phyloP scores from a whole-genome alignment of 2,329 filamentous ascomycete genomes.

The Parastagonospora avenae region DNA sequence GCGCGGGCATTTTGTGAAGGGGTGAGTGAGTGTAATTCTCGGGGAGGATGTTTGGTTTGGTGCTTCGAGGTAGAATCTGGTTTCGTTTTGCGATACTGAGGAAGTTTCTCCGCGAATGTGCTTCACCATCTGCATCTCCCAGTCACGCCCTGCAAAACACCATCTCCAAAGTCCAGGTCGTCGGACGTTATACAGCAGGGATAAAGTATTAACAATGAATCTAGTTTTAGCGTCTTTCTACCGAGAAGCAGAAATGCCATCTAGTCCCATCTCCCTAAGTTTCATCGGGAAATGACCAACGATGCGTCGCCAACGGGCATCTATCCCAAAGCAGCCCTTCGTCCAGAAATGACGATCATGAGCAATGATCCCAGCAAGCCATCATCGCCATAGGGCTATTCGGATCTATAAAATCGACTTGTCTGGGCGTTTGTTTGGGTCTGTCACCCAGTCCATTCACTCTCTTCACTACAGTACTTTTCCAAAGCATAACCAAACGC shows the following conservation, averaged over 20 bases:
- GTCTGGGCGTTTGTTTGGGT: not conserved
- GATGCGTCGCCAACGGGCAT: not conserved
- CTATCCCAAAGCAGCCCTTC: not conserved
- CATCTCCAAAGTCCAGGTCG: not conserved
- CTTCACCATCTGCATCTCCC: not conserved
- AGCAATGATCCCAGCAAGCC: not conserved
- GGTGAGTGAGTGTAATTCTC: too few relatives aligned
- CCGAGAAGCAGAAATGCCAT: not conserved
- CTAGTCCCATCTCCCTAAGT: not conserved
- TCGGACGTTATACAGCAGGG: conserved; percentile 6
- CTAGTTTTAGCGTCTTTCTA: not conserved
- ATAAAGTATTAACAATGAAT: conserved; percentile 5
- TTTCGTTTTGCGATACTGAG: not conserved
- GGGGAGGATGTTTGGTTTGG: too few relatives aligned
- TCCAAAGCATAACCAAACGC: not conserved
- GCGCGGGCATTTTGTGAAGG: not conserved
- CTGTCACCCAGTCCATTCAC: not conserved
- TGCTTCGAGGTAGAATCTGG: not conserved
- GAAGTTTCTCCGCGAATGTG: too few relatives aligned
- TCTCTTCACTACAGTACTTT: not conserved
- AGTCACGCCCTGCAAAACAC: not conserved
- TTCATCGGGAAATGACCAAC: conserved; percentile 1
- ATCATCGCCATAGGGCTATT: not conserved
- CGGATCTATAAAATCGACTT: not conserved
- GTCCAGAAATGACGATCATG: conserved; percentile 7